Percentiles rank a stretch among this genome's conserved stretches.
Evolutionary conservation across 2,329 filamentous ascomycete genomes (phyloP).

Genomic region (Phoma sp.): DNA sequence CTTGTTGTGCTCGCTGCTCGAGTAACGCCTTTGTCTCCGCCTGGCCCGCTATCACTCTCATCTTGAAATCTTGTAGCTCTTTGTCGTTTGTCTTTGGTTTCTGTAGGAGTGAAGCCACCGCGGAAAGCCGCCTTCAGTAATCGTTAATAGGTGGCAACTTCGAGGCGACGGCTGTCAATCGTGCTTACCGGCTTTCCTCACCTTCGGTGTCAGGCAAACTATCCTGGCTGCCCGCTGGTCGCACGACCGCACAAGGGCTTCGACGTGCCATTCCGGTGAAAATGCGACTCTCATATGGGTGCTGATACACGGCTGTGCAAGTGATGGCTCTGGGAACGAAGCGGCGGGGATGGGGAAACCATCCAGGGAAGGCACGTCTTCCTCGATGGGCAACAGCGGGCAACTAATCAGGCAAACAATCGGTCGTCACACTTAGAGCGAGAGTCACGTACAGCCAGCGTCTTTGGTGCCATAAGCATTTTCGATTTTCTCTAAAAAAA

Average conservation of each 20-base stretch:
- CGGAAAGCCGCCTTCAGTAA: slow-evolving; percentile 27
- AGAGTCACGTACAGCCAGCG: neutral
- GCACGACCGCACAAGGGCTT: slow-evolving; percentile 6
- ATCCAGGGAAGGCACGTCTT: slow-evolving; percentile 1
- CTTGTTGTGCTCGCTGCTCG: slow-evolving; percentile 24
- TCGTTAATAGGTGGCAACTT: slow-evolving; percentile 3
- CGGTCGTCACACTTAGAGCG: neutral
- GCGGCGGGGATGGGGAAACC: neutral
- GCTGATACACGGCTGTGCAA: neutral
- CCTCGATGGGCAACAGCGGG: neutral
- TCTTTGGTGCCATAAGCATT: slow-evolving; percentile 1
- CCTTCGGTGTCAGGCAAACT: slow-evolving; percentile 16
- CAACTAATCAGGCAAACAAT: neutral
- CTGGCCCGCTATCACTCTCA: slow-evolving; percentile 25
- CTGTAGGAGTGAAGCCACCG: slow-evolving; percentile 24
- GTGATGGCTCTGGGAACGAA: neutral
- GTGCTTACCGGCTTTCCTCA: slow-evolving; percentile 37
- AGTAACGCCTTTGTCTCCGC: slow-evolving; percentile 23
- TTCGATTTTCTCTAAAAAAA: slow-evolving; percentile 3
- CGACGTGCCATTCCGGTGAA: slow-evolving; percentile 22
- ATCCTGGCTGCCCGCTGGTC: slow-evolving; percentile 3
- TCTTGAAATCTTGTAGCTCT: slow-evolving; percentile 30
- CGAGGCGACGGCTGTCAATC: neutral
- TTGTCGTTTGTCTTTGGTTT: slow-evolving; percentile 28
- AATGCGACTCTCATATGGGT: neutral